Percentiles rank a stretch among this genome's conserved stretches.
Conservation (phyloP, 2,329 filamentous ascomycete species). For the Cercospora sp. region DNA sequence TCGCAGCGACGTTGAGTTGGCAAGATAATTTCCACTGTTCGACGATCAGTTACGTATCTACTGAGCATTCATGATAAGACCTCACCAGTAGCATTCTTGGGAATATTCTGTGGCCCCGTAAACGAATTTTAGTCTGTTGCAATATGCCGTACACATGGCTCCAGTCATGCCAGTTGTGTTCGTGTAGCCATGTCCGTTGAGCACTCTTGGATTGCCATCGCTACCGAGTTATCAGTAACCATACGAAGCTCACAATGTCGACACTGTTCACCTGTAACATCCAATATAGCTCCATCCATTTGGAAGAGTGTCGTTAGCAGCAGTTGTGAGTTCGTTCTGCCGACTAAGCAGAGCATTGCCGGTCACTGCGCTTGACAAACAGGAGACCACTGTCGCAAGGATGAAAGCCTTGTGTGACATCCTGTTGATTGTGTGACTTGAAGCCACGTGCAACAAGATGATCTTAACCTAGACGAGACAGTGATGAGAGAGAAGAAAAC, state of each 20-base stretch:
- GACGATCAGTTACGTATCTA: neutral
- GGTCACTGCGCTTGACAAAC: neutral
- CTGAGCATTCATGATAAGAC: neutral
- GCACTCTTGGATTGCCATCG: constrained; percentile 24
- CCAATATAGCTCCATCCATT: constrained; percentile 30
- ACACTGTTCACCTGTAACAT: constrained; percentile 26
- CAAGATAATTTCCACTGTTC: constrained; percentile 27
- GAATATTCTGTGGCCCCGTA: constrained; percentile 33
- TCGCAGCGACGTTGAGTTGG: constrained; percentile 24
- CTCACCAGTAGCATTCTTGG: constrained; percentile 19
- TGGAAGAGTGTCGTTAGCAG: constrained; percentile 23
- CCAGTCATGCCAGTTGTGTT: constrained; percentile 28
- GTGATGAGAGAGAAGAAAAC: neutral
- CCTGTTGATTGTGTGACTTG: neutral
- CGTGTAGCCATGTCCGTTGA: constrained; percentile 16
- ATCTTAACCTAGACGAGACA: neutral
- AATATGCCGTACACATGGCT: constrained; percentile 26
- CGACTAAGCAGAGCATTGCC: neutral
- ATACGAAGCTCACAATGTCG: neutral
- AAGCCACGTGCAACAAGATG: neutral
- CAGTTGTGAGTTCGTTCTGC: constrained; percentile 15
- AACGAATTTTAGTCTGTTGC: constrained; percentile 25
- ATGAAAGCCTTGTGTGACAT: neutral
- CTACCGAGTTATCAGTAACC: constrained; percentile 10
- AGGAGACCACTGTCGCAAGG: neutral